Evolutionary conservation across 805 yeast genomes (phyloP).

Genomic region (Candida methanosorbosa): DNA sequence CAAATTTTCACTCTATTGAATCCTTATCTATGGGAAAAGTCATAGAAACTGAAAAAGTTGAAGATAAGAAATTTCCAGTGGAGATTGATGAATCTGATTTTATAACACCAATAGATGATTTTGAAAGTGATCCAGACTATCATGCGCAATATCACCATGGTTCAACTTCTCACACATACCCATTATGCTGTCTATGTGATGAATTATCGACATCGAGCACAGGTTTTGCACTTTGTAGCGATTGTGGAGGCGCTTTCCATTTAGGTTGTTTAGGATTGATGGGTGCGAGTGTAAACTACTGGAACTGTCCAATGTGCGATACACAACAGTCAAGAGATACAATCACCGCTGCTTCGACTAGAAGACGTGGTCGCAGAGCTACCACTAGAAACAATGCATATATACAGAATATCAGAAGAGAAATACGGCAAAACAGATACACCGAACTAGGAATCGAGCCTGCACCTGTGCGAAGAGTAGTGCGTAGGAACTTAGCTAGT

Average conservation of each 20-base stretch:
- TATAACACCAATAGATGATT: conserved; percentile 1
- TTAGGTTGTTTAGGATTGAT: conserved; percentile 20
- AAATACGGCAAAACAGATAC: no score
- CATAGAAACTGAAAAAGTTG: conserved; percentile 11
- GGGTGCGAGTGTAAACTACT: conserved; percentile 10
- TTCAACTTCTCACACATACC: conserved; percentile 2
- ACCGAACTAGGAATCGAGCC: background rate
- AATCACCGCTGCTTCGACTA: conserved; percentile 5
- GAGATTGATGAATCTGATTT: conserved; percentile 15
- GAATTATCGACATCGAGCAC: conserved; percentile 10
- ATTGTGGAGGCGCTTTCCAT: conserved; percentile 25
- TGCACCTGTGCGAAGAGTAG: background rate
- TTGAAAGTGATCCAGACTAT: conserved; percentile 3
- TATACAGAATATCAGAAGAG: background rate
- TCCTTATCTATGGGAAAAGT: conserved; percentile 8
- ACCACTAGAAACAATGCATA: background rate
- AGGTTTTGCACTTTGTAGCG: conserved; percentile 20
- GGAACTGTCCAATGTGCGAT: conserved; percentile 29
- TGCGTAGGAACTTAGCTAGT: conserved; percentile 3
- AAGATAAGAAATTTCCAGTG: conserved; percentile 14
- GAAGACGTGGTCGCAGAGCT: background rate
- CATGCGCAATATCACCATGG: no score
- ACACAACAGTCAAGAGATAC: conserved; percentile 17
- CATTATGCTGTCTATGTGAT: conserved; percentile 25
- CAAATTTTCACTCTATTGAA: conserved; percentile 14